Base-by-base conservation (phyloP, 106 monocot species). In the Phalaenopsis equestris region DNA sequence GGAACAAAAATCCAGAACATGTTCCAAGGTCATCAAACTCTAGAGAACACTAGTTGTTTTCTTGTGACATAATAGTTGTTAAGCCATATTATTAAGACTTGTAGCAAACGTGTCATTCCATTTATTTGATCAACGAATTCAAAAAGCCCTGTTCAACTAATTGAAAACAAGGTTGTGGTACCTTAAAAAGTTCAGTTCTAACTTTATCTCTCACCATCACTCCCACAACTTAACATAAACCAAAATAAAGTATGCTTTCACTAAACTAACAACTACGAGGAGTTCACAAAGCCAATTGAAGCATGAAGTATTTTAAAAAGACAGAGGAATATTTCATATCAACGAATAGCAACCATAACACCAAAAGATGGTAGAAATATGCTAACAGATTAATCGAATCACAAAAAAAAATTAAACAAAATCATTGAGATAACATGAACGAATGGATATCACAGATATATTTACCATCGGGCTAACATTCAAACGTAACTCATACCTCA, bases 401-500 rank as follows among this genome's bases (percentile, higher is more conserved):
- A 8, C 10, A 37, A 70, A 38, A 70, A 38, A 10, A 12, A 24
- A 21, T 64, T 64, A 64, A 64, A 24, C 24, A 64, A 64, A 64
- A 64, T 23, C 23, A 23, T 64, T 21, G 21, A 64, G 64, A 21
- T 64, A 64, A 24, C 24, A 65, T 65, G 64, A 39, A 39, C 68
- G n/a, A 70, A 39, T 15, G 39, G 38, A 70, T 23, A 70, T 38
- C 70, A 39, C 39, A 70, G 39, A 70, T 23, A 70, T 38, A 39
- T 2, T 39, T 70, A 37, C 6, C 68, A 68, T 68, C 36, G 36
- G 24, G 68, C 7, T 68, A 68, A 68, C 10, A 67, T 52, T 42
- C 41, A 2, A 30, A 9, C 9, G 30, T 56, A 77, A 15, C 17
- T 67, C 77, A 18, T 80, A 98, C 98, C 94, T 98, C 98, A 86